Conservation (phyloP, 1,139 yeast genomes). For the Hyphopichia wangnamkhiaoensis region DNA sequence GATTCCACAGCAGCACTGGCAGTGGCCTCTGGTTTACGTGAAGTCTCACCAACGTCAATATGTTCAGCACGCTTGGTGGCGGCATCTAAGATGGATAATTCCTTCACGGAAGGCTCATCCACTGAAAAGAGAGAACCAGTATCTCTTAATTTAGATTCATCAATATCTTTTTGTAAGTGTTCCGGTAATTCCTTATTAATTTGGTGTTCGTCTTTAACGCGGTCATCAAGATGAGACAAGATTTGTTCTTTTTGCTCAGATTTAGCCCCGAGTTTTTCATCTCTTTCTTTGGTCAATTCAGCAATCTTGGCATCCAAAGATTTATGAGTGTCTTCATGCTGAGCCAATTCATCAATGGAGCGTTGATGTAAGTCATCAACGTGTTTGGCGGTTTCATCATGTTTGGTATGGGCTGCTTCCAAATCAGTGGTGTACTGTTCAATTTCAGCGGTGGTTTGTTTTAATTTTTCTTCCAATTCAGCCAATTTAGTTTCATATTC, state of each 20-base stretch:
- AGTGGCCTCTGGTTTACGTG: slow-evolving; percentile 3
- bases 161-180: slow-evolving; percentile 46
- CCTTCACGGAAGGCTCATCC: slow-evolving; percentile 10
- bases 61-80: slow-evolving; percentile 3
- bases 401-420: slow-evolving; percentile 28
- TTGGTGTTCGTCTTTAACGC: slow-evolving; percentile 43
- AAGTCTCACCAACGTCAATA: slow-evolving; percentile 2
- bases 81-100: slow-evolving; percentile 2
- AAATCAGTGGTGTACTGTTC: slow-evolving; percentile 35
- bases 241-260: slow-evolving; percentile 35
- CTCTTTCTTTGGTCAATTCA: slow-evolving; percentile 31
- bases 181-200: slow-evolving; percentile 55
- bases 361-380: slow-evolving; percentile 29
- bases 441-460: slow-evolving; percentile 38
- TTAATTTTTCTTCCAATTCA: slow-evolving; percentile 38
- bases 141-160: slow-evolving; percentile 42
- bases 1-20: slow-evolving; percentile 7
- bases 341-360: slow-evolving; percentile 24
- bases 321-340: slow-evolving; percentile 25
- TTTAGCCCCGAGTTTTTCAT: slow-evolving; percentile 30
- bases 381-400: slow-evolving; percentile 36
- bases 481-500: slow-evolving; percentile 37
- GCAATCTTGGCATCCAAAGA: slow-evolving; percentile 35
- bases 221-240: slow-evolving; percentile 29
- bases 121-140: slow-evolving; percentile 42